Evolutionary conservation across 2,329 filamentous ascomycete species (phyloP).

Genomic region (Chaetomium sp.): DNA sequence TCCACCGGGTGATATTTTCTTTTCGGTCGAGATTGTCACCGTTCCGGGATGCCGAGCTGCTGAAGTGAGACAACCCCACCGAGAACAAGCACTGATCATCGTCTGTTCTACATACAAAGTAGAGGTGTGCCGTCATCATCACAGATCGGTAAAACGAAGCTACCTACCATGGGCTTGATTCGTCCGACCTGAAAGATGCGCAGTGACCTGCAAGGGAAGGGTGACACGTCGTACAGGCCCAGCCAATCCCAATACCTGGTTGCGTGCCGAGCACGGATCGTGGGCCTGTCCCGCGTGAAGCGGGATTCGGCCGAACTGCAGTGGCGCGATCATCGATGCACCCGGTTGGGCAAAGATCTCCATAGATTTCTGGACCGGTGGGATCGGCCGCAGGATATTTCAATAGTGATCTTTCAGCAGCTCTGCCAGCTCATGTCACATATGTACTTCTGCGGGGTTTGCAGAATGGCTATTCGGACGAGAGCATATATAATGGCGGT

Average conservation of each 20-base stretch:
- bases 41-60: neutral
- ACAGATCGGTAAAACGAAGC: neutral
- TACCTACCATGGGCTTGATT: neutral
- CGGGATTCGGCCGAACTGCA: slow-evolving; percentile 1
- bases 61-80: neutral
- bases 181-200: neutral
- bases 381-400: neutral
- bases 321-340: neutral
- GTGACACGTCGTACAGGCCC: neutral
- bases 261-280: neutral
- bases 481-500: neutral
- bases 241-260: neutral
- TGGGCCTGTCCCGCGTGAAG: neutral
- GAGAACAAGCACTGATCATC: neutral
- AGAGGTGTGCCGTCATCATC: neutral
- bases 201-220: neutral
- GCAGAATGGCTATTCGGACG: neutral
- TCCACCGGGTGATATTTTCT: neutral
- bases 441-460: neutral
- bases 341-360: neutral
- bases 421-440: neutral
- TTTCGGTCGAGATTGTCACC: neutral
- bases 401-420: neutral
- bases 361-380: neutral
- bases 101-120: too few relatives aligned